Evolutionary conservation across 257 asterid species (phyloP), one percentile per base, ranked within the genome.

Genomic region (Solanum tarapatanum): DNA sequence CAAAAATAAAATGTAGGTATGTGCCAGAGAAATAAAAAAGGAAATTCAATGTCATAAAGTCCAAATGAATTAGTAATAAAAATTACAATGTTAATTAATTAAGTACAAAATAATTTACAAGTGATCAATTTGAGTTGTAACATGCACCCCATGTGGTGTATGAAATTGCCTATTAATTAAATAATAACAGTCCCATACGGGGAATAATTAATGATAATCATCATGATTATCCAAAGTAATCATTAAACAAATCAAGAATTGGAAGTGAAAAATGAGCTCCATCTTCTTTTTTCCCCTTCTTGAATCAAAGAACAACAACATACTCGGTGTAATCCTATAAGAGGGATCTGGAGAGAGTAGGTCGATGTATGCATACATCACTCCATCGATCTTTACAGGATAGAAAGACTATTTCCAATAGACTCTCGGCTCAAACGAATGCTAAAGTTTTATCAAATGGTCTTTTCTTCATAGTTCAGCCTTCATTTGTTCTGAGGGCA

Each of bases 401-500:
- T 28, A 3, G 1, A 28, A 14, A 69, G 3, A 3, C 2, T 69
- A 16, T 69, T 69, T 69, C 1, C 2, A 2, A 14, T 28, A 28
- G 11, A 69, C 23, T 1, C 0, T 14, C 3, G 21, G 1, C 96
- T 95, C 87, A 37, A 88, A 89, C 88, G 55, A 92, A 91, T 91
- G 1, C 83, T 11, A 92, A 79, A 87, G n/a, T 88, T 86, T 83
- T 86, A 85, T 75, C 77, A 82, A 82, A 73, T 86, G 35, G 85
- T 80, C 26, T 79, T 79, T 2, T 68, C 83, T 84, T 95, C 94
- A 93, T 83, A 77, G 92, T 92, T 94, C 98, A 51, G 91, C 92
- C 88, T 95, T 94, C 98, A 91, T 94, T 80, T 90, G 93, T 87
- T 86, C 37, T 26, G 91, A 28, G 48, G 92, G 68, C 51, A 91